A percentile compares a stretch with the other conserved stretches of the same genome.
Conservation (phyloP, 495 filamentous ascomycete genomes). For the Neurospora pannonica region DNA sequence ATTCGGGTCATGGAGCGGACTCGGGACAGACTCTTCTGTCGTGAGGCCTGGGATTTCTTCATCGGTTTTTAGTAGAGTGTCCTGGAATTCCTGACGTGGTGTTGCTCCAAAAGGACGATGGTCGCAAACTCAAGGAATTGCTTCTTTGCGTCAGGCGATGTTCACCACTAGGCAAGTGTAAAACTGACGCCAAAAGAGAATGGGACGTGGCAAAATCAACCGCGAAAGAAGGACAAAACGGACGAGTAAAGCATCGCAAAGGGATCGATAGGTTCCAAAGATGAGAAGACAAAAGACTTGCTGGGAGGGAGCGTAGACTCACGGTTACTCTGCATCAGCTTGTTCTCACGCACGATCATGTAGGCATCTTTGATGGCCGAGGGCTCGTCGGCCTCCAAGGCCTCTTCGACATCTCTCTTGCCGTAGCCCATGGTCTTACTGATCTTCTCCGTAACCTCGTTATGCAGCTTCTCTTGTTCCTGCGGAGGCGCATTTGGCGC, state of each 20-base stretch:
- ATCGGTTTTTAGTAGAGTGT: slow-evolving; percentile 9
- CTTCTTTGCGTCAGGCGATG: slow-evolving; percentile 12
- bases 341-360: slow-evolving; percentile 93
- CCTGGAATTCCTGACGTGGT: slow-evolving; percentile 18
- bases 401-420: slow-evolving; percentile 89
- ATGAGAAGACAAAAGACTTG: neutral
- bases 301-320: slow-evolving; percentile 27
- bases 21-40: slow-evolving; percentile 15
- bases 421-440: slow-evolving; percentile 97
- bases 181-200: neutral
- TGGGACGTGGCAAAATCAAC: neutral
- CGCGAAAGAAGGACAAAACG: neutral
- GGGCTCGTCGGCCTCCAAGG: slow-evolving; percentile 80
- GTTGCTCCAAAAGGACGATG: slow-evolving; percentile 33
- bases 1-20: slow-evolving; percentile 25
- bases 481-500: slow-evolving; percentile 65
- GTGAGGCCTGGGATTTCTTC: slow-evolving; percentile 10
- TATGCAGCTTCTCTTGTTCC: slow-evolving; percentile 80
- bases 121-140: slow-evolving; percentile 12
- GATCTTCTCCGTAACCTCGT: slow-evolving; percentile 85
- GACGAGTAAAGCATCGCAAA: neutral
- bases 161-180: slow-evolving; percentile 1
- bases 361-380: slow-evolving; percentile 98
- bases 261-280: neutral
- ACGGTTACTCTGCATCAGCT: slow-evolving; percentile 94